Conservation (phyloP, 768 basidiomycete species). For the Russula dissimulans region DNA sequence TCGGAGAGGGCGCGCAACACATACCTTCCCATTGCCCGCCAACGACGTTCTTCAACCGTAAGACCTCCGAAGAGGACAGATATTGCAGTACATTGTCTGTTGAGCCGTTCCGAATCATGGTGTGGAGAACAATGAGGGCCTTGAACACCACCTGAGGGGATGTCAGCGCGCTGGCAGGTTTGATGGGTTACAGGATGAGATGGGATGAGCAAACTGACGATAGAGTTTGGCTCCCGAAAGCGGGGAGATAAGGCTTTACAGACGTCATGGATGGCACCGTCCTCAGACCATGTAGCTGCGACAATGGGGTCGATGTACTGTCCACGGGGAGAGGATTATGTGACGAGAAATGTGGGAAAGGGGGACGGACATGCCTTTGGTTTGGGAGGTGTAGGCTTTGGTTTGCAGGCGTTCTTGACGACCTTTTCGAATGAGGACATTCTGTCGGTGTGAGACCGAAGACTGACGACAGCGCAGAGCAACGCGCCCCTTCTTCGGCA, state of each 20-base stretch:
- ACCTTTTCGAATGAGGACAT: slow-evolving; percentile 86
- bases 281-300: slow-evolving; percentile 93
- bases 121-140: slow-evolving; percentile 88
- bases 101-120: slow-evolving; percentile 93
- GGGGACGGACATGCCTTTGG: slow-evolving; percentile 53
- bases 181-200: not conserved
- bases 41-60: slow-evolving; percentile 75
- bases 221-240: slow-evolving; percentile 84
- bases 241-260: slow-evolving; percentile 79
- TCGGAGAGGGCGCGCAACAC: slow-evolving; percentile 7
- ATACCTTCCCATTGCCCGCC: slow-evolving; percentile 82
- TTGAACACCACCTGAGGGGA: slow-evolving; percentile 88
- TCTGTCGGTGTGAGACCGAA: not conserved
- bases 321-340: not conserved
- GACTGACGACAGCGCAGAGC: not conserved
- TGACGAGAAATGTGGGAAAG: not conserved
- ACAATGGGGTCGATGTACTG: slow-evolving; percentile 97
- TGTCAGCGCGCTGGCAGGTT: slow-evolving; percentile 1
- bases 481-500: not conserved
- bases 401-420: slow-evolving; percentile 95
- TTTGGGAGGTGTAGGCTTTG: slow-evolving; percentile 93
- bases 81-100: slow-evolving; percentile 87
- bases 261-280: slow-evolving; percentile 88
- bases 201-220: slow-evolving; percentile 43
- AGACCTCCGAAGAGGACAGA: slow-evolving; percentile 72